Base-by-base conservation (phyloP, 2,329 filamentous ascomycete species). In the Elsinoe arachidis region DNA sequence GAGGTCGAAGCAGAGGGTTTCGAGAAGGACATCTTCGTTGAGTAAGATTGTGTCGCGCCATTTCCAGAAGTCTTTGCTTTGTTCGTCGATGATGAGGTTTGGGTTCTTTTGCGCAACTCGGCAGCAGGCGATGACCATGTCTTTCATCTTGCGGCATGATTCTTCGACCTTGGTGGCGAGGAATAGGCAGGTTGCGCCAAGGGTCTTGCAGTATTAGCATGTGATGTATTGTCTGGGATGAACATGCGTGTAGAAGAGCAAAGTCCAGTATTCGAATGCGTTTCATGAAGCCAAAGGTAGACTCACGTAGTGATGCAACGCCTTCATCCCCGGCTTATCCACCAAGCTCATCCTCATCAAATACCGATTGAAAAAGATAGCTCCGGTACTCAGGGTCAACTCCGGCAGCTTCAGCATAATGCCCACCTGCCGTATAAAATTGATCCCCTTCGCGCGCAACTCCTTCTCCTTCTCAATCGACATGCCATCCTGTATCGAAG, bases 161-260 rank as follows among this genome's bases (percentile, higher is more conserved):
- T 99, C 93, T 69, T 99, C 92, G 17, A 95, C 92, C 71, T 99
- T 99, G 64, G 95, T 96, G 7, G 93, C 92, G 9, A 99, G 80
- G 65, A 97, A 99, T 1, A 99, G 79, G 1, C 90, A 83, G 0
- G 91, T 96, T 0, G 91, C 93, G 10, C 91, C 93, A 59, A 95
- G 89, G 65, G 95, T 88, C 69, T 78, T 61, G 44, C 41, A 5
- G 0, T 4, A 37, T 61, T 19, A 46, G 55, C 37, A 17, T 7
- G 33, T 17, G 33, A 47, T 33, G 15, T 39, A n/a, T n/a, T n/a
- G n/a, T n/a, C n/a, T n/a, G n/a, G n/a, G n/a, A n/a, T n/a, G n/a
- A n/a, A n/a, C n/a, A n/a, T n/a, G n/a, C 26, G 26, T 30, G 26
- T 30, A 30, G 26, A 5, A 30, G 4, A 30, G 26, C 26, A 30